Evolutionary conservation across 164 flowering plant genomes (phyloP).

Genomic region (Vitis rupestris): DNA sequence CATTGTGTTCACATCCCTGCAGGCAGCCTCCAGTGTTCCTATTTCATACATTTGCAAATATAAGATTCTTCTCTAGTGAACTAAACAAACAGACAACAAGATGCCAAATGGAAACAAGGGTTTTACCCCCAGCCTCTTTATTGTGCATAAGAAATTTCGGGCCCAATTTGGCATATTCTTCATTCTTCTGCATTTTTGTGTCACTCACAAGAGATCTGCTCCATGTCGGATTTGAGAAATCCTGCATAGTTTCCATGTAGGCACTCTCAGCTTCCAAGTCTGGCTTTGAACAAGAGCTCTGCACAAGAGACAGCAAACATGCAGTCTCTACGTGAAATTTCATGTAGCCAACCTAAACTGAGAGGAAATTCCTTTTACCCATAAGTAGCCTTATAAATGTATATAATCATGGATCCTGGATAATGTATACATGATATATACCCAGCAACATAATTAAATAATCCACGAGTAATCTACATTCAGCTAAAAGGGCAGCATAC

Average conservation of each 20-base stretch:
- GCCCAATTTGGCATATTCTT: constrained; percentile 12
- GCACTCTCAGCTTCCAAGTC: constrained; percentile 63
- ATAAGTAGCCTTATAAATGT: constrained; percentile 5
- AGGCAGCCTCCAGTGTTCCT: constrained; percentile 10
- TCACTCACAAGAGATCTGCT: constrained; percentile 19
- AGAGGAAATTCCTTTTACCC: constrained; percentile 13
- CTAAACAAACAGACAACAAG: neutral
- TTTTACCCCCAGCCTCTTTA: constrained; percentile 30
- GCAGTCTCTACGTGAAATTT: constrained; percentile 16
- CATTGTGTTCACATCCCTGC: constrained; percentile 13
- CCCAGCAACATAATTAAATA: too few species aligned
- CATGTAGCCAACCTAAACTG: constrained; percentile 22
- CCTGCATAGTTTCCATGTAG: constrained; percentile 36
- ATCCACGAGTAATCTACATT: too few species aligned
- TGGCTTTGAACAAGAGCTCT: constrained; percentile 92
- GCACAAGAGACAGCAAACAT: constrained; percentile 38
- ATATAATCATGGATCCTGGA: neutral
- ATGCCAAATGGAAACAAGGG: neutral
- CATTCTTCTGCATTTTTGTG: constrained; percentile 17
- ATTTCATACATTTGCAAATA: neutral
- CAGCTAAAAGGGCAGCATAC: too few species aligned
- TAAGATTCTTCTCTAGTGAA: neutral
- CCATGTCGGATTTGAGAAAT: constrained; percentile 19
- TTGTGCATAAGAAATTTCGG: constrained; percentile 18
- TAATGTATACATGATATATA: neutral